Evolutionary conservation across 2,329 filamentous ascomycete species (phyloP), one percentile per base, ranked within the genome.

Genomic region (Penicillium sumatraense): DNA sequence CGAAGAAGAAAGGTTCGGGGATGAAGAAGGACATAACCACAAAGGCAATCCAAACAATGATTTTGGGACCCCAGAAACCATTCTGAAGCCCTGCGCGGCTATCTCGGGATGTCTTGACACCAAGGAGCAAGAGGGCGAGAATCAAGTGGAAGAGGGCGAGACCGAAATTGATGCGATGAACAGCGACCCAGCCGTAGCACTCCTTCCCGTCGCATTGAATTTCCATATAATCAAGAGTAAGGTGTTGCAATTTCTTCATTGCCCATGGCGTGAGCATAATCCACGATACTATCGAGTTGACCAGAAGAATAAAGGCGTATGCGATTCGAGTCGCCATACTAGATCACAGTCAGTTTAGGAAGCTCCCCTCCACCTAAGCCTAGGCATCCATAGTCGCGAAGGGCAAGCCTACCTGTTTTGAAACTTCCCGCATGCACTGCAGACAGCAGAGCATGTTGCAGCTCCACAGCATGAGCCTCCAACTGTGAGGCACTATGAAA

Each of bases 191-290:
- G 65, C 95, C 95, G 71, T 96, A 90, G 73, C 95, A 99, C 70
- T 93, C 85, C 64, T 93, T 90, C 47, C 90, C 93, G 24, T 91
- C 88, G 73, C 95, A 99, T 69, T 89, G 89, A 70, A 99, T 96
- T 68, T 91, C 92, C 80, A 99, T 93, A 71, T 97, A 98, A 77
- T 98, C 92, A 62, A 99, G 83, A 11, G 91, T 95, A 51, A 98
- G 81, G 62, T 96, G 86, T 76, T 98, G 88, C 5, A 99, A 83
- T 74, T 98, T 98, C 69, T 96, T 91, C 72, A 99, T 90, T 29
- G 95, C 95, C 95, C 95, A 99, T 50, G 92, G 91, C 20, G 95
- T 99, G 78, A 99, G 91, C 91, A 98, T 96, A 66, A 99, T 91
- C 95, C 95, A 99, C 31, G 95, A 93, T 49, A 98, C 75, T 62